Evolutionary conservation across 2,329 filamentous ascomycete species (phyloP), one percentile per base, ranked within the genome.

Genomic region (Alternaria postmessia): DNA sequence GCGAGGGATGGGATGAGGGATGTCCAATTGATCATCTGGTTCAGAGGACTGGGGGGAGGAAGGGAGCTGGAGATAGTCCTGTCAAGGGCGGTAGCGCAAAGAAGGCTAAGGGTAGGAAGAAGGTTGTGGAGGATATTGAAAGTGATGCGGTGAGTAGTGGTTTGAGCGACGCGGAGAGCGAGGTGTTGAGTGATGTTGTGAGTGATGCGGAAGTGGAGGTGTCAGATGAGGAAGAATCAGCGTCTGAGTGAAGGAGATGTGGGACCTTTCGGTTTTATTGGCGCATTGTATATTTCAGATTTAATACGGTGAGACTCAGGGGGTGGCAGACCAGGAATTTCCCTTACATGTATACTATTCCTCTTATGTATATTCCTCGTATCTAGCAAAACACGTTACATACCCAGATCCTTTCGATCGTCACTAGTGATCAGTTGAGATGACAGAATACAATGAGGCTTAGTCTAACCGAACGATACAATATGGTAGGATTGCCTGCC

Each of bases 11-110:
- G 89, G 82, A 87, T 4, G 80, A 87, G 16, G 85, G 85, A 0
- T 91, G 88, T 78, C 83, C 85, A 8, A 88, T 90, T 71, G 88
- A 90, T 52, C 85, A 89, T 71, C 74, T 89, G 36, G 85, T 89
- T 5, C 84, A 78, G 56, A 79, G 87, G 53, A 84, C 81, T n/a
- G 87, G 86, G 7, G 82, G 80, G 59, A 84, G 84, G 67, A 86
- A 86, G 69, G 81, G 76, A 22, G 53, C 11, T 16, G 51, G 46
- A 2, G 64, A 39, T 1, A 70, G 62, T 53, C 69, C 68, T 5
- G 51, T 28, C 3, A 71, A 72, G 36, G 59, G 42, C 9, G 57
- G 39, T 4, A 68, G 52, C 9, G 62, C 55, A 1, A 69, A 67
- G 54, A 73, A 69, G 36, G 3, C 11, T 1, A 70, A 57, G 48